Evolutionary conservation across 306 rosid genomes (phyloP).

Genomic region (Mucuna pruriens): DNA sequence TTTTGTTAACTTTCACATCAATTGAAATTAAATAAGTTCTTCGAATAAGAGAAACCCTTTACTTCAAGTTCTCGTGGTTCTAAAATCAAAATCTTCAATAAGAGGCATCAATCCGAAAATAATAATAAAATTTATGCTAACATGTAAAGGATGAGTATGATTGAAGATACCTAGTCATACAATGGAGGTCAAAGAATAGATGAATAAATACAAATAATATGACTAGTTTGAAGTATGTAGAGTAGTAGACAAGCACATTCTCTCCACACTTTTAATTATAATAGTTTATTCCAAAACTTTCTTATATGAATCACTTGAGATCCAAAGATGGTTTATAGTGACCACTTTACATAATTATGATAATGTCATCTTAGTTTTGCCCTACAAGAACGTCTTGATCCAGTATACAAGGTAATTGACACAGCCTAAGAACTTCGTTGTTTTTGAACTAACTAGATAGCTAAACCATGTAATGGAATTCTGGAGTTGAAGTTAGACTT

Average conservation of each 20-base stretch:
- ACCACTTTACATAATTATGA: background rate
- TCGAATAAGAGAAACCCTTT: background rate
- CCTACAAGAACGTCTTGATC: background rate
- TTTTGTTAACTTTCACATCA: background rate
- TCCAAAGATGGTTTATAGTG: background rate
- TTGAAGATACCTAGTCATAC: slow-evolving; percentile 1
- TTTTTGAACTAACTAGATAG: background rate
- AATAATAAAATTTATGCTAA: background rate
- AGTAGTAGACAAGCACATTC: background rate
- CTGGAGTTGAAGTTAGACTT: background rate
- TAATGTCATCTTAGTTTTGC: background rate
- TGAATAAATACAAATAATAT: background rate
- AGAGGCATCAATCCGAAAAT: background rate
- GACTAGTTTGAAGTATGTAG: background rate
- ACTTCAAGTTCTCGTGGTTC: background rate
- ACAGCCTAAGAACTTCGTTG: background rate
- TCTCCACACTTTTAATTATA: background rate
- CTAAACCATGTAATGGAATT: background rate
- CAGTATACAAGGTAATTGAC: too few species aligned
- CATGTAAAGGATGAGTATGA: background rate
- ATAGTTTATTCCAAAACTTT: background rate
- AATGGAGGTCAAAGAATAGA: background rate
- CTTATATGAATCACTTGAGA: background rate
- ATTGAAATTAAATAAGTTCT: background rate
- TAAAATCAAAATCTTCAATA: background rate